Evolutionary conservation across 202 grass and related monocot species (phyloP).

Genomic region (Musa balbisiana): DNA sequence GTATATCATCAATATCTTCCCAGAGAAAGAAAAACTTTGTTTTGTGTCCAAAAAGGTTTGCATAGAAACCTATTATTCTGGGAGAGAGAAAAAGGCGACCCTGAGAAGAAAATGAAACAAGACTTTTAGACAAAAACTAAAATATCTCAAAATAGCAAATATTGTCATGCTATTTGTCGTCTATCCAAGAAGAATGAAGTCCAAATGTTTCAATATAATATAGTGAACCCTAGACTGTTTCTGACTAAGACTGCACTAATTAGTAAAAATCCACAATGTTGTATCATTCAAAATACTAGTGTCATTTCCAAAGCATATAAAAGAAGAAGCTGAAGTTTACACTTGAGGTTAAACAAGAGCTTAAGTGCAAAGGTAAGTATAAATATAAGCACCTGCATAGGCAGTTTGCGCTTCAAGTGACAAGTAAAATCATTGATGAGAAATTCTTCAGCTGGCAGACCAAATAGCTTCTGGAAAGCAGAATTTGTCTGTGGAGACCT

Average conservation of each 20-base stretch:
- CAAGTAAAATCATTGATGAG: conserved; percentile 99
- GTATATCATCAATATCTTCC: conserved; percentile 97
- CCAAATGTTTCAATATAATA: neutral
- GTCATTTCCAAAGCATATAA: neutral
- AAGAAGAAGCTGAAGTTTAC: neutral
- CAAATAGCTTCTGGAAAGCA: conserved; percentile 84
- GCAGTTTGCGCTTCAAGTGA: conserved; percentile 94
- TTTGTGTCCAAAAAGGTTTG: conserved; percentile 88
- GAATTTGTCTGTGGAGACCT: conserved; percentile 87
- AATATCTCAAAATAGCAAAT: neutral
- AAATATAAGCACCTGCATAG: conserved; percentile 46
- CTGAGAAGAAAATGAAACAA: conserved; percentile 40
- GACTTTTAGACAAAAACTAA: conserved; percentile 14
- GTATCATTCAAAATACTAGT: neutral
- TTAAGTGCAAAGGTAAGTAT: neutral
- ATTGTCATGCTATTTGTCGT: neutral
- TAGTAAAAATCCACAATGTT: neutral
- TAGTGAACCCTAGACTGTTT: neutral
- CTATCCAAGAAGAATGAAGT: neutral
- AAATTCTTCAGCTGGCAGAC: conserved; percentile 87
- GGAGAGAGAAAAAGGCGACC: conserved; percentile 94
- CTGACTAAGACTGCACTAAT: neutral
- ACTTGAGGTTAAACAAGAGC: too few relatives aligned
- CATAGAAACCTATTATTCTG: conserved; percentile 94
- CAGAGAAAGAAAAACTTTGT: conserved; percentile 99